Percentiles rank a stretch among this genome's conserved stretches.
These are phyloP conservation scores for Solanum bulbocastanum DNA, from an alignment of 257 asterid genomes.

Conservation along the genomic window DNA sequence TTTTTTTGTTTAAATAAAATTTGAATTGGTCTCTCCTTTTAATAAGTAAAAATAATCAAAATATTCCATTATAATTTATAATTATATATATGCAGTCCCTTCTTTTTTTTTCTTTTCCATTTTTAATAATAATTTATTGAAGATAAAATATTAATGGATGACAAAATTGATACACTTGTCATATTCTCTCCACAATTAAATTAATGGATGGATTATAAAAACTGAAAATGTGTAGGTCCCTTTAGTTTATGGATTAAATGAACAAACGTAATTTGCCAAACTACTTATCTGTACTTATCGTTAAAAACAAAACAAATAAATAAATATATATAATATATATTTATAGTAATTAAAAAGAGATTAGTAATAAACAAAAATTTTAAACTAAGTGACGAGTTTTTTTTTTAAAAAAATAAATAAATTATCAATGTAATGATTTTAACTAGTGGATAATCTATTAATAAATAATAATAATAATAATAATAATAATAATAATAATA, in stretches of 20 bases:
- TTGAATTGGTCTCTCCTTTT: not conserved
- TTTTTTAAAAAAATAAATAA: no score
- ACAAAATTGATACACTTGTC: not conserved
- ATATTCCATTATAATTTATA: not conserved
- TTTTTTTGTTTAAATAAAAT: not conserved
- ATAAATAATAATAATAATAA: no score
- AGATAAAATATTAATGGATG: not conserved
- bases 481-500: no score
- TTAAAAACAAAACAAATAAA: not conserved
- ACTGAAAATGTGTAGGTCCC: not conserved
- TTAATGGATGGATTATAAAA: not conserved
- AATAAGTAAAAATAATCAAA: not conserved
- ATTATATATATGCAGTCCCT: not conserved
- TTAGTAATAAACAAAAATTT: no score
- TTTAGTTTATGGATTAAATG: not conserved
- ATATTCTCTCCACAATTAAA: not conserved
- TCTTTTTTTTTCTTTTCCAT: not conserved
- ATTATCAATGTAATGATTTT: not conserved
- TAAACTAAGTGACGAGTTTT: not conserved
- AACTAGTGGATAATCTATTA: not conserved
- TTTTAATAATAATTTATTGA: not conserved
- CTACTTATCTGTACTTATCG: not conserved
- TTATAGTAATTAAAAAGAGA: not conserved
- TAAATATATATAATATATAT: no score
- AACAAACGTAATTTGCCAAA: not conserved